phyloP scores from a whole-genome alignment of 345 rosid species.

The Sonneratia alba region DNA sequence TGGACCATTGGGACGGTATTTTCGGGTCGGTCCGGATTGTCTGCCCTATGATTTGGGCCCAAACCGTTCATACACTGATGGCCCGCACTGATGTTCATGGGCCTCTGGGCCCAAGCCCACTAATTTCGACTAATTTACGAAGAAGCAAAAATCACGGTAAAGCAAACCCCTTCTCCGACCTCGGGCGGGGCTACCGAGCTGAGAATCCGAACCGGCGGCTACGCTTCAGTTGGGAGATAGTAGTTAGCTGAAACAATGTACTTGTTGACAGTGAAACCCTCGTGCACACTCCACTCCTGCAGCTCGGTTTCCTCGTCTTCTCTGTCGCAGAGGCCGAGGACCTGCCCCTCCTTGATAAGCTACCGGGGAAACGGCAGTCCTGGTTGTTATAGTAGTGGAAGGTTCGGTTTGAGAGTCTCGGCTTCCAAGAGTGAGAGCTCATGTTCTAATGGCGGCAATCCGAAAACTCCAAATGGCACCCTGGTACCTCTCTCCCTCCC shows the following conservation, averaged over 20 bases:
- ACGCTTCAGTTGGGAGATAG: too few relatives aligned
- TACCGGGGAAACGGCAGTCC: neutral
- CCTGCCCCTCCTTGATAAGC: neutral
- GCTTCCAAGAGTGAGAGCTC: conserved; percentile 21
- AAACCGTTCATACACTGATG: too few relatives aligned
- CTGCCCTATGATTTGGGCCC: too few relatives aligned
- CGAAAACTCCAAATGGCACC: conserved; percentile 57
- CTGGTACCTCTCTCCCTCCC: conserved; percentile 29
- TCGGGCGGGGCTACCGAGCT: neutral
- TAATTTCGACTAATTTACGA: too few relatives aligned
- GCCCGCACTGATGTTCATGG: too few relatives aligned
- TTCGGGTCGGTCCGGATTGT: too few relatives aligned
- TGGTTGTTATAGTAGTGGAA: neutral
- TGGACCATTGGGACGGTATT: too few relatives aligned
- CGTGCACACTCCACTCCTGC: conserved; percentile 4
- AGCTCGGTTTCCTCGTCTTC: conserved; percentile 17
- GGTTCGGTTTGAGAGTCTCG: neutral
- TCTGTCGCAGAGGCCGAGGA: neutral
- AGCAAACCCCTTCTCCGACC: neutral
- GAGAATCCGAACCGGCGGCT: neutral
- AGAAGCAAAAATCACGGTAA: too few relatives aligned
- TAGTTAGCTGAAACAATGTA: conserved; percentile 26
- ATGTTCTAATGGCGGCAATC: conserved; percentile 36
- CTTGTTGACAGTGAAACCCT: conserved; percentile 40
- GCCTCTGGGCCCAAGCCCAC: too few relatives aligned